Percentiles rank a stretch among this genome's conserved stretches.
These are phyloP conservation scores for Isoetes taiwanensis DNA, from an alignment of 75 land plant genomes.

Conservation along the genomic window DNA sequence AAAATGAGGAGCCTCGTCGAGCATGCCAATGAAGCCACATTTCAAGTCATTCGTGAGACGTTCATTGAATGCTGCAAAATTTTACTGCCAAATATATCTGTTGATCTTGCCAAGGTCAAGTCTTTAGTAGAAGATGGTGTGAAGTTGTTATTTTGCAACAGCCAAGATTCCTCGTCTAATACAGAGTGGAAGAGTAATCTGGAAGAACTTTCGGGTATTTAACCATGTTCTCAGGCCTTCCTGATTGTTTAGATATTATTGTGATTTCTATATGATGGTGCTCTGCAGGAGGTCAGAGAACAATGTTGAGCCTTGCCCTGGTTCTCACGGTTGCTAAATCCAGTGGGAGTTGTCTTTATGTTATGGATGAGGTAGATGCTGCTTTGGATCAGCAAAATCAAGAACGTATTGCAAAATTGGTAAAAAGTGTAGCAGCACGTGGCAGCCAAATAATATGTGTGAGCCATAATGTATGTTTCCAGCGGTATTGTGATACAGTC, in stretches of 20 bases:
- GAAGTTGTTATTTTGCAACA: slow-evolving; percentile 8
- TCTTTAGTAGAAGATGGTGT: slow-evolving; percentile 15
- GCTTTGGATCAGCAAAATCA: slow-evolving; percentile 23
- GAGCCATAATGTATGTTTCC: slow-evolving; percentile 18
- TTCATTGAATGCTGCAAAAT: slow-evolving; percentile 8
- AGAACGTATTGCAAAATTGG: slow-evolving; percentile 12
- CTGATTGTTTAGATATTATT: neutral
- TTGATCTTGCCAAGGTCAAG: slow-evolving; percentile 12
- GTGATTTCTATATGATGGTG: slow-evolving; percentile 1
- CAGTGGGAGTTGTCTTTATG: slow-evolving; percentile 11
- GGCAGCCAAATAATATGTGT: slow-evolving; percentile 21
- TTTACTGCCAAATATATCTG: slow-evolving; percentile 10
- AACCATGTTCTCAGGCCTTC: neutral
- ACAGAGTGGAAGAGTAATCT: slow-evolving; percentile 16
- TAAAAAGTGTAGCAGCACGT: slow-evolving; percentile 9
- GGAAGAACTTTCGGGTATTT: slow-evolving; percentile 18
- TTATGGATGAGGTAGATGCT: slow-evolving; percentile 25
- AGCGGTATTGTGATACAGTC: slow-evolving; percentile 13
- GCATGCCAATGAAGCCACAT: slow-evolving; percentile 14
- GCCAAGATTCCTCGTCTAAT: neutral
- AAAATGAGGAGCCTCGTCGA: slow-evolving; percentile 11
- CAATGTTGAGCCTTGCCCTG: slow-evolving; percentile 18
- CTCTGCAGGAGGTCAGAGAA: slow-evolving; percentile 21
- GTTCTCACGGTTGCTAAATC: slow-evolving; percentile 15
- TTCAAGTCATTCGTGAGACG: slow-evolving; percentile 10